phyloP scores from a whole-genome alignment of 208 protist genomes.

The Leishmania martiniquensis region DNA sequence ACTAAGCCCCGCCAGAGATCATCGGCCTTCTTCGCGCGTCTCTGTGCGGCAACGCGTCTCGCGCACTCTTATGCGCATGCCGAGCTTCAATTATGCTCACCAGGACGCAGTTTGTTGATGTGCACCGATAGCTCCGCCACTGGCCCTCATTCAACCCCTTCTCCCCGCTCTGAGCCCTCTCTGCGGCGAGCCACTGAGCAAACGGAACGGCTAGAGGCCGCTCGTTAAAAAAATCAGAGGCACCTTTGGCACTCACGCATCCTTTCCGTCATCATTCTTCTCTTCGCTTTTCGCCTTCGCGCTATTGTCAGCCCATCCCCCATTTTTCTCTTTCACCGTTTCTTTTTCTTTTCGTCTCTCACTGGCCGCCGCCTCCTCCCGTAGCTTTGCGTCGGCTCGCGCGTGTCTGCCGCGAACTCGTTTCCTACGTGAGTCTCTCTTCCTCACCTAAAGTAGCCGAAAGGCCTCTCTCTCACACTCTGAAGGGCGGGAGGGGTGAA shows the following conservation, averaged over 20 bases:
- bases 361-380: not conserved
- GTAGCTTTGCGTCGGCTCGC: not conserved
- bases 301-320: too few relatives aligned
- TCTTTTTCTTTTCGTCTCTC: not conserved
- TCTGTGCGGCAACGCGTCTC: not conserved
- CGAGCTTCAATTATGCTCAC: not conserved
- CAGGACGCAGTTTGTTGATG: too few relatives aligned
- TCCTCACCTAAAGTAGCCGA: too few relatives aligned
- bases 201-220: too few relatives aligned
- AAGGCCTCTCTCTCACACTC: too few relatives aligned
- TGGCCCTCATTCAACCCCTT: not conserved
- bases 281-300: not conserved
- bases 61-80: not conserved
- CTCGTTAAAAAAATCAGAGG: too few relatives aligned
- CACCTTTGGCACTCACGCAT: too few relatives aligned
- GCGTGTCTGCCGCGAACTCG: not conserved
- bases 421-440: not conserved
- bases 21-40: not conserved
- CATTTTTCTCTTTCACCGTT: not conserved
- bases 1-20: not conserved
- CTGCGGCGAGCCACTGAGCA: too few relatives aligned
- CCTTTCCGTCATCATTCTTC: not conserved
- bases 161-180: not conserved
- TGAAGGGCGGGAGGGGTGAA: too few relatives aligned
- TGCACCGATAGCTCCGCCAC: too few relatives aligned